A percentile compares a stretch with the other conserved stretches of the same genome.
Conservation (phyloP, 1,139 yeast species). For the Scheffersomyces titani region DNA sequence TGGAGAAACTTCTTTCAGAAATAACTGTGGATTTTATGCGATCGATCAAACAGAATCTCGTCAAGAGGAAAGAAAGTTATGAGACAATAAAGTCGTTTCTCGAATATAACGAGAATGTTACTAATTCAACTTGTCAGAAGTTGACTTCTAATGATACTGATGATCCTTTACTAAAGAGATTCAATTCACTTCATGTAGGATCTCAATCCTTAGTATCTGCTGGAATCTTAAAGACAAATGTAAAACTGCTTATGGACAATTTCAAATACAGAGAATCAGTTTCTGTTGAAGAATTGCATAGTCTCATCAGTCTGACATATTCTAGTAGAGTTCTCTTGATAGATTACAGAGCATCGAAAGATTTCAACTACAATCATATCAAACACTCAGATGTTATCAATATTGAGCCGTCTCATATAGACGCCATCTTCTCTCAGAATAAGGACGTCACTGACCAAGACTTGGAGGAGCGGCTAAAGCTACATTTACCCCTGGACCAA, state of each 20-base stretch:
- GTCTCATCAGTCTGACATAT: slow-evolving; percentile 9
- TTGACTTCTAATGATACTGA: not conserved
- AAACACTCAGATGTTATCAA: slow-evolving; percentile 57
- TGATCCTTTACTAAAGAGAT: slow-evolving; percentile 17
- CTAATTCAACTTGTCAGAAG: too few relatives aligned
- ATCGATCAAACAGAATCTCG: slow-evolving; percentile 23
- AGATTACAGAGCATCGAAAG: slow-evolving; percentile 64
- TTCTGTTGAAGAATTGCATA: slow-evolving; percentile 24
- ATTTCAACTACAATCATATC: slow-evolving; percentile 63
- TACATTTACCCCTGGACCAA: slow-evolving; percentile 57
- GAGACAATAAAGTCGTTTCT: slow-evolving; percentile 8
- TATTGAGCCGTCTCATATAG: slow-evolving; percentile 63
- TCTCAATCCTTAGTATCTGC: not conserved
- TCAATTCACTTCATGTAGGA: slow-evolving; percentile 9
- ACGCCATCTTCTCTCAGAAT: slow-evolving; percentile 16
- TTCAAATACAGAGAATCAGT: slow-evolving; percentile 26
- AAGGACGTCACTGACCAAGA: slow-evolving; percentile 55
- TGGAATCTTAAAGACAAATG: not conserved
- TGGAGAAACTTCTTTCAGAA: slow-evolving; percentile 11
- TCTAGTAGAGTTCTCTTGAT: slow-evolving; percentile 45
- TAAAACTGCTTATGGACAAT: slow-evolving; percentile 4
- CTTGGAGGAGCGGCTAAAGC: slow-evolving; percentile 56
- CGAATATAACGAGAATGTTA: not conserved
- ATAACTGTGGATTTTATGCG: slow-evolving; percentile 20
- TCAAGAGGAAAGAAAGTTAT: slow-evolving; percentile 15